Evolutionary conservation across 306 rosid species (phyloP).

Genomic region (Begonia masoniana): DNA sequence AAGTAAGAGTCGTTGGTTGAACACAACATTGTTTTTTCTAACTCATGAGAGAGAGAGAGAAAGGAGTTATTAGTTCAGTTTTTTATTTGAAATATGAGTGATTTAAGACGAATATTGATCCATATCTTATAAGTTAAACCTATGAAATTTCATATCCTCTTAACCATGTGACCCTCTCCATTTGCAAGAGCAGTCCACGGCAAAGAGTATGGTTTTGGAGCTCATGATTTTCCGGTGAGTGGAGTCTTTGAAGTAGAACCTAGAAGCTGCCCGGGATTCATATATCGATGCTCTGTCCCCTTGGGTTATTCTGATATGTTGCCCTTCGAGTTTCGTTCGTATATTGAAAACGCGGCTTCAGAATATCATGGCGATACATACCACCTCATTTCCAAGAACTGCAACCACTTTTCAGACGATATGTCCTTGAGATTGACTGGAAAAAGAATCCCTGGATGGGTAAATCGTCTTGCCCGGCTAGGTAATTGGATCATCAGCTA

Average conservation of each 20-base stretch:
- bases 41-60: too few species aligned
- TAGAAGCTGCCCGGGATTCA: constrained; percentile 80
- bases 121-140: not conserved
- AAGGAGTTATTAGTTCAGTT: too few species aligned
- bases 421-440: constrained; percentile 54
- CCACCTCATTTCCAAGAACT: constrained; percentile 90
- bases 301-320: constrained; percentile 47
- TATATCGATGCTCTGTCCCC: constrained; percentile 56
- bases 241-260: constrained; percentile 98
- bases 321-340: constrained; percentile 49
- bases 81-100: too few species aligned
- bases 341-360: constrained; percentile 58
- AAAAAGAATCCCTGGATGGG: constrained; percentile 84
- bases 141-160: too few species aligned
- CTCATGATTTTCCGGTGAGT: constrained; percentile 79
- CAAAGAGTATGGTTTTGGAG: constrained; percentile 94
- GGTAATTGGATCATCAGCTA: constrained; percentile 26
- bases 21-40: too few species aligned
- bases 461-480: constrained; percentile 88
- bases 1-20: too few species aligned
- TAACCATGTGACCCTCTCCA: not conserved
- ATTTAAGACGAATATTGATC: not conserved
- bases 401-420: constrained; percentile 92
- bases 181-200: constrained; percentile 50
- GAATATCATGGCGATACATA: constrained; percentile 95